phyloP scores from a whole-genome alignment of 202 grass and related monocot genomes.

The Setaria viridis region DNA sequence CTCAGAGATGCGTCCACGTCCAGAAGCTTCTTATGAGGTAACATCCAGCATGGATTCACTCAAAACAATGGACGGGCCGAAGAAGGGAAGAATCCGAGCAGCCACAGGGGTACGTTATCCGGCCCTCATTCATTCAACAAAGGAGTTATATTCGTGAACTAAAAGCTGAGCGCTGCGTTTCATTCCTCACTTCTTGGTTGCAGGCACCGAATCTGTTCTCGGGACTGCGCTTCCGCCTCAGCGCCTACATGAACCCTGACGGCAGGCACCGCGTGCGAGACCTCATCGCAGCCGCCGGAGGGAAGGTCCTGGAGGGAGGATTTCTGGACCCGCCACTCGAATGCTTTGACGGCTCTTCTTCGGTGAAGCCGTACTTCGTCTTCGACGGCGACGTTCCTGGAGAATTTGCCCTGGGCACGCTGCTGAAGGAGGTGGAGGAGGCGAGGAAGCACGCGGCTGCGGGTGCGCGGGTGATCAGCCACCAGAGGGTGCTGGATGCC shows the following conservation, averaged over 20 bases:
- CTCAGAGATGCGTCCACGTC: slow-evolving; percentile 14
- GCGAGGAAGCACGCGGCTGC: not conserved
- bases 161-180: not conserved
- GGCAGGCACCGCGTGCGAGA: not conserved
- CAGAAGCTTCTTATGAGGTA: slow-evolving; percentile 53
- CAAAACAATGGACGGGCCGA: slow-evolving; percentile 37
- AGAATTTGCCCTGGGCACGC: not conserved
- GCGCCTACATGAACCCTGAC: slow-evolving; percentile 39
- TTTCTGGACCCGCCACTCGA: not conserved
- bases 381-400: not conserved
- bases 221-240: slow-evolving; percentile 50
- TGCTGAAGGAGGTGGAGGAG: slow-evolving; percentile 36
- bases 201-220: slow-evolving; percentile 57
- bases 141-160: not conserved
- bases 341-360: not conserved
- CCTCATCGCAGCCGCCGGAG: slow-evolving; percentile 41
- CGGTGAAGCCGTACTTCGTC: slow-evolving; percentile 43
- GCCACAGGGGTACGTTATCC: slow-evolving; percentile 48
- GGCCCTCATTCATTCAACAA: not conserved
- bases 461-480: slow-evolving; percentile 28
- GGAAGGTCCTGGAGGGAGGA: slow-evolving; percentile 27
- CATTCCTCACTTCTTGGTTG: not conserved
- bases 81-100: slow-evolving; percentile 52
- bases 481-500: slow-evolving; percentile 36
- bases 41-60: not conserved